Evolutionary conservation across 768 basidiomycete species (phyloP).

Genomic region (Xerocomellus dryophilus): DNA sequence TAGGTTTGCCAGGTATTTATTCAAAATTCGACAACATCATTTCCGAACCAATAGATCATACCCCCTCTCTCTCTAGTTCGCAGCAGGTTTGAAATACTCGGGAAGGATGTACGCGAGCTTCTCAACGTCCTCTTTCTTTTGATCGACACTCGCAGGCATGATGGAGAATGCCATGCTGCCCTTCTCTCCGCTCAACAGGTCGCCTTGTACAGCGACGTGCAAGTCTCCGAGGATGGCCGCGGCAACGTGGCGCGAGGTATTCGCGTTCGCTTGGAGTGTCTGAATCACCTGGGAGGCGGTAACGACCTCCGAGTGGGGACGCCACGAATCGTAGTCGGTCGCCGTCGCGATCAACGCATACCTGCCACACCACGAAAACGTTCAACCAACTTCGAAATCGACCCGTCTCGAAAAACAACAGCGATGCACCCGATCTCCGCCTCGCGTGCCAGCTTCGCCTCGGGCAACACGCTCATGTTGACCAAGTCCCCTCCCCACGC

Average conservation of each 20-base stretch:
- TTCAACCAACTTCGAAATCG: not conserved
- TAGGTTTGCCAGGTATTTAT: too few relatives aligned
- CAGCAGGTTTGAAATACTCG: slow-evolving; percentile 53
- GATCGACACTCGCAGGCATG: slow-evolving; percentile 63
- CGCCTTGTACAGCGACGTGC: slow-evolving; percentile 53
- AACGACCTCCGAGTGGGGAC: slow-evolving; percentile 73
- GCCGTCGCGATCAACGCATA: slow-evolving; percentile 88
- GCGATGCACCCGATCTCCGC: slow-evolving; percentile 76
- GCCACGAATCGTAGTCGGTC: slow-evolving; percentile 97
- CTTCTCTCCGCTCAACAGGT: slow-evolving; percentile 61
- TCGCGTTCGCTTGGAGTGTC: slow-evolving; percentile 81
- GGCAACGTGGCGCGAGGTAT: slow-evolving; percentile 76
- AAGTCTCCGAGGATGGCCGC: slow-evolving; percentile 68
- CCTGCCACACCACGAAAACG: slow-evolving; percentile 38
- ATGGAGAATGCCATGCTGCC: slow-evolving; percentile 84
- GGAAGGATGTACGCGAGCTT: slow-evolving; percentile 79
- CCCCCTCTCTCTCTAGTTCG: slow-evolving; percentile 1
- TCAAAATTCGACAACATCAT: too few relatives aligned
- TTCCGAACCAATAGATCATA: too few relatives aligned
- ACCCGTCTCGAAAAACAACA: too few relatives aligned
- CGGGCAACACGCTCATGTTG: slow-evolving; percentile 96
- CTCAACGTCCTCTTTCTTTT: slow-evolving; percentile 55
- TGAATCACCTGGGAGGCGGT: slow-evolving; percentile 85
- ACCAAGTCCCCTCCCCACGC: slow-evolving; percentile 91
- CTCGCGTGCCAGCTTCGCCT: slow-evolving; percentile 95